Evolutionary conservation across 2,329 filamentous ascomycete species (phyloP).

Genomic region (Paecilomyces dactylethromorphus): DNA sequence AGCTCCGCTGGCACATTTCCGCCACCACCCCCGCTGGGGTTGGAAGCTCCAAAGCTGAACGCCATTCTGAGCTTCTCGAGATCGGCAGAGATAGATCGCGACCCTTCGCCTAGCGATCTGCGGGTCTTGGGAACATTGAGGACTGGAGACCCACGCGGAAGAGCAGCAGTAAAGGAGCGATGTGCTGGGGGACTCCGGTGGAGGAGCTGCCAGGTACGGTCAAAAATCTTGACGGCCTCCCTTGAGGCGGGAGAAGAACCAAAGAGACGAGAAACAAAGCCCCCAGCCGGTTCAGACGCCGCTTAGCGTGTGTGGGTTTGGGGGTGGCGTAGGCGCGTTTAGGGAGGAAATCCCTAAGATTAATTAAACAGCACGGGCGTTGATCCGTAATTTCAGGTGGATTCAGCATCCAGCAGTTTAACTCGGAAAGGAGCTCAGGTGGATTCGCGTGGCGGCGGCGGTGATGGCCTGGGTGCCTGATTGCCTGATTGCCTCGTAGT

Average conservation of each 20-base stretch:
- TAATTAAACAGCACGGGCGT: not conserved
- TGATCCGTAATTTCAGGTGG: not conserved
- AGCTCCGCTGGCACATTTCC: constrained; percentile 33
- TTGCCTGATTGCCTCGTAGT: not conserved
- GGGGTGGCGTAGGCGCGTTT: not conserved
- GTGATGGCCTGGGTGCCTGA: constrained; percentile 3
- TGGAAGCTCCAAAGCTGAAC: constrained; percentile 53
- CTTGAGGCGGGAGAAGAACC: constrained; percentile 14
- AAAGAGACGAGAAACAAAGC: constrained; percentile 4
- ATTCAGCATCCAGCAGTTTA: not conserved
- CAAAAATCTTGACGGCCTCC: constrained; percentile 37
- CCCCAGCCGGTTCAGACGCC: constrained; percentile 1
- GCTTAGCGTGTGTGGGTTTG: not conserved
- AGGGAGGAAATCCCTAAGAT: not conserved
- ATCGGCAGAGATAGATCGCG: constrained; percentile 32
- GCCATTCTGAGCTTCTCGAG: constrained; percentile 47
- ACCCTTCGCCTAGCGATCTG: constrained; percentile 27
- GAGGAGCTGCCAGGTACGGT: constrained; percentile 35
- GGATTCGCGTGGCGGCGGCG: not conserved
- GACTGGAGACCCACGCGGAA: constrained; percentile 24
- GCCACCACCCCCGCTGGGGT: constrained; percentile 35
- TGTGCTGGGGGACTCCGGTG: constrained; percentile 36
- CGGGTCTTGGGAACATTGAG: constrained; percentile 33
- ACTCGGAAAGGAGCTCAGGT: not conserved
- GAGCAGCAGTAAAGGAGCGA: constrained; percentile 33